Evolutionary conservation across 805 yeast genomes (phyloP).

Genomic region (Ogataea zsoltii): DNA sequence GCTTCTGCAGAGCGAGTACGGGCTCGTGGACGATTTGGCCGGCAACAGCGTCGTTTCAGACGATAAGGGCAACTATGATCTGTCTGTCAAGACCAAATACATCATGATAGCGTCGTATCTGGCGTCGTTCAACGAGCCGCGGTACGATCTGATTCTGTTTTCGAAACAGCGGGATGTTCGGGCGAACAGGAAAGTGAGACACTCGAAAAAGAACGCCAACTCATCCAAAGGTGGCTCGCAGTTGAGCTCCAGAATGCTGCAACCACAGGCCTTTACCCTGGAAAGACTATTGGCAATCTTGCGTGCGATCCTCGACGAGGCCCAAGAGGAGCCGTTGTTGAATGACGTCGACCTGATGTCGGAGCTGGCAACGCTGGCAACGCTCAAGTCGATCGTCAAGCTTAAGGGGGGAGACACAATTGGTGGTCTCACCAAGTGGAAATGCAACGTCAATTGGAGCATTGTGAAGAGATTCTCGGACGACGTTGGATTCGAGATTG

Average conservation of each 20-base stretch:
- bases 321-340: slow-evolving; percentile 35
- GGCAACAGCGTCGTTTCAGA: slow-evolving; percentile 7
- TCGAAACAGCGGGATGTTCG: slow-evolving; percentile 58
- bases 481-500: slow-evolving; percentile 66
- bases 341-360: slow-evolving; percentile 39
- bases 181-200: slow-evolving; percentile 39
- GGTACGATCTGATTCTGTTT: slow-evolving; percentile 67
- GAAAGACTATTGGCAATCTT: slow-evolving; percentile 81
- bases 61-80: slow-evolving; percentile 37
- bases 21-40: slow-evolving; percentile 24
- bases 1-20: slow-evolving; percentile 26
- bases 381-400: slow-evolving; percentile 31
- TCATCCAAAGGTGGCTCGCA: slow-evolving; percentile 39
- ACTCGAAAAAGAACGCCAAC: slow-evolving; percentile 16
- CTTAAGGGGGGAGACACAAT: slow-evolving; percentile 42
- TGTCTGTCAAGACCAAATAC: slow-evolving; percentile 64
- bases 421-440: slow-evolving; percentile 75
- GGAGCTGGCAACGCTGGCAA: slow-evolving; percentile 39
- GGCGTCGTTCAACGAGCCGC: slow-evolving; percentile 75
- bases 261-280: slow-evolving; percentile 73
- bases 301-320: slow-evolving; percentile 59
- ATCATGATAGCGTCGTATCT: slow-evolving; percentile 79
- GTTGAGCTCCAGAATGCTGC: slow-evolving; percentile 60
- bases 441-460: slow-evolving; percentile 71
- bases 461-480: slow-evolving; percentile 59